Evolutionary conservation across 2,329 filamentous ascomycete species (phyloP), one percentile per base, ranked within the genome.

Genomic region (Neobulgaria alba): DNA sequence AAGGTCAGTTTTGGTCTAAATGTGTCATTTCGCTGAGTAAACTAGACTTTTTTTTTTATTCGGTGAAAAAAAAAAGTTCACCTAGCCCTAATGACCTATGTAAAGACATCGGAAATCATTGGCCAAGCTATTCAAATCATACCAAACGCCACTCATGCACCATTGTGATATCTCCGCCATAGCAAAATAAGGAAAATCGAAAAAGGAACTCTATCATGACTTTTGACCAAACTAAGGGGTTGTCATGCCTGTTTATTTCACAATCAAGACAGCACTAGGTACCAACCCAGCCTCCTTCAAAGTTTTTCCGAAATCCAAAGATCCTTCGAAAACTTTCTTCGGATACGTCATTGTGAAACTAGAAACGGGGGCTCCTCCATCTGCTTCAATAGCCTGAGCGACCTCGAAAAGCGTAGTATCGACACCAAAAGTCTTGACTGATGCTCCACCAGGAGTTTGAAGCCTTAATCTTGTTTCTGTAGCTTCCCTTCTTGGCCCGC

Each of bases 361-460:
- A 17, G 69, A 74, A 10, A 93, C 82, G 2, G 77, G 65, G 0
- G 82, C 84, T 0, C 84, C 86, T 36, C 75, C 79, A 48, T 95
- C 86, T 36, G 74, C 63, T 58, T 78, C 68, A 17, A 98, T 60
- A 43, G 80, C 74, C 53, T 89, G 78, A 0, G 85, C 88, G 37
- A 98, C 80, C 65, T 98, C 90, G 55, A 95, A 95, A 9, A 98
- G 67, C 0, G 92, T 96, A 3, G 88, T 93, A 43, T 93, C 86
- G 4, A 85, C 88, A 0, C 87, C 81, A 49, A 94, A 79, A 0
- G 84, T 90, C 73, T 95, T 96, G 66, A 82, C 79, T 39, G 95
- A 68, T 46, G 84, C 89, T 10, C 87, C 86, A 14, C 67, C 69
- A 1, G 77, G 61, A 0, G 83, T 89, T 63, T 95, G 88, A 30